Evolutionary conservation across 208 protist species (phyloP), one percentile per base, ranked within the genome.

Genomic region (Trypanosoma grayi): DNA sequence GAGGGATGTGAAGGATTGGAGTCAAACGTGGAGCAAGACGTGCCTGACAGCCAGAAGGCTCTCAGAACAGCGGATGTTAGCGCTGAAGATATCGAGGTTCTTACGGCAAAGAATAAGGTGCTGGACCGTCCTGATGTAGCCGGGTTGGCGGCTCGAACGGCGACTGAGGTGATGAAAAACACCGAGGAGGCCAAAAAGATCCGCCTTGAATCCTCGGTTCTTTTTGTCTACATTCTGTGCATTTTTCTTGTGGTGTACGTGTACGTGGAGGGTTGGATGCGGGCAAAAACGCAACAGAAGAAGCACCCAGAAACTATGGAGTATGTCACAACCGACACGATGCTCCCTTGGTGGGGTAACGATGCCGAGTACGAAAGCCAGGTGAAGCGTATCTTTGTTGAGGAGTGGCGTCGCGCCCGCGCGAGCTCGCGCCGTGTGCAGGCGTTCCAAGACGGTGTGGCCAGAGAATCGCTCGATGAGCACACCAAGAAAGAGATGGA

Each of bases 261-360:
- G 3, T 91, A 85, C 61, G 59, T 85, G 24, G 83, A 91, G 20
- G 75, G 70, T 2, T 46, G 75, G 13, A 77, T 79, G 54, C 74
- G 83, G 3, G 77, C 73, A 2, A 82, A 83, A 57, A 65, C 54
- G 24, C 77, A 87, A 60, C 47, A 83, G 30, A 70, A 77, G 60
- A 70, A 69, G 36, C 73, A 74, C 1, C 83, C 83, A 16, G 52
- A 83, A 60, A 69, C 62, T 45, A 70, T 79, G 59, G 77, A 91
- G 44, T 83, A 94, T 46, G 64, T 94, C 9, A 73, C 70, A 46
- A 73, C 70, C 5, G 83, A 94, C 56, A 94, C 88, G 25, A 92
- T 94, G 82, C 74, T 90, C 36, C 88, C 88, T 24, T 94, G 88
- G 85, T 94, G 88, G 85, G 85, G 85, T 34, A 92, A 94, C 66